Evolutionary conservation across 2,329 filamentous ascomycete species (phyloP), one percentile per base, ranked within the genome.

Genomic region (Exophiala alcalophila): DNA sequence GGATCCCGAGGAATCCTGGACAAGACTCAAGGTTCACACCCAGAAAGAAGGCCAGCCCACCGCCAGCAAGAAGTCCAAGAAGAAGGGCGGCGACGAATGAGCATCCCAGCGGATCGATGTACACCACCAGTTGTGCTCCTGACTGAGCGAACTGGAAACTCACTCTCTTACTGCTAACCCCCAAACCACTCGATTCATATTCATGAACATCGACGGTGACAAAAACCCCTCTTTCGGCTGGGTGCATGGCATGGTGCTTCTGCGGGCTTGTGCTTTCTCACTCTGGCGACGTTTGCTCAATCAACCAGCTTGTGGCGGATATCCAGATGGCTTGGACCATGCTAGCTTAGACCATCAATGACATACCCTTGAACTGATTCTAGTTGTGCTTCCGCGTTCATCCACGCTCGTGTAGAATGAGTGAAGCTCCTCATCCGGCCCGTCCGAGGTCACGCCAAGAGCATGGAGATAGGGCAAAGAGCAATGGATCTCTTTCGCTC

Each of bases 1-100:
- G 90, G 86, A 95, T 69, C 86, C 84, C 65, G 85, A 94, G 57
- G 87, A 94, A 69, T 88, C 81, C 62, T 95, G 88, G 82, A 91
- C 86, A 40, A 79, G 81, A 53, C 77, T 97, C 61, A 74, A 94
- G 59, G 89, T 96, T 52, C 89, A 92, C 68, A 85, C 91, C 63
- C 83, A 83, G 66, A 83, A 81, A 67, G 77, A 84, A 57, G 80
- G 79, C 49, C 75, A 76, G 15, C 69, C 69, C 35, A 67, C 73
- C 48, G 65, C 66, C 49, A 65, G 67, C 53, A 74, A 76, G 62
- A 76, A 76, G 60, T 80, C 80, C 71, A 89, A 89, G 78, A 78
- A 78, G 70, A 72, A 71, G 65, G 64, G 62, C 47, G 64, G 63
- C 27, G 63, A 64, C 16, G 56, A 59, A 42, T 52, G 52, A 25